These are phyloP conservation scores for Alternaria hordeiaustralica DNA, from an alignment of 2,329 filamentous ascomycete genomes.

Conservation along the genomic window DNA sequence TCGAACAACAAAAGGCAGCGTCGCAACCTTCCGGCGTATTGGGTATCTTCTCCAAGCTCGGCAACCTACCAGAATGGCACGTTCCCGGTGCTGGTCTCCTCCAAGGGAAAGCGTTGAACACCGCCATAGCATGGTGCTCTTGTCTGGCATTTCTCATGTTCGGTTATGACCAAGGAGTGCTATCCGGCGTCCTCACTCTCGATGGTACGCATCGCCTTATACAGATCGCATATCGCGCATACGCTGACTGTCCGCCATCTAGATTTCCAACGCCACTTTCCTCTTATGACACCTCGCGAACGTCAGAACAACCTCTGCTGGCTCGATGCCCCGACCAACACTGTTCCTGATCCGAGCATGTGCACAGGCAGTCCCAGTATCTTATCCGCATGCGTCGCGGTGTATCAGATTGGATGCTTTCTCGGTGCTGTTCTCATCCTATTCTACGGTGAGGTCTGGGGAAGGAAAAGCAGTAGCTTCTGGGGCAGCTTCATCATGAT, in stretches of 20 bases:
- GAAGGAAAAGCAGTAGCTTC: slow-evolving; percentile 48
- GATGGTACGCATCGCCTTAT: slow-evolving; percentile 32
- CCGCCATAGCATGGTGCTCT: slow-evolving; percentile 21
- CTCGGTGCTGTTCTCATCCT: slow-evolving; percentile 43
- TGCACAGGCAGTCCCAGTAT: slow-evolving; percentile 23
- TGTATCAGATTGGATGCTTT: slow-evolving; percentile 50
- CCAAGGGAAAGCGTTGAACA: slow-evolving; percentile 19
- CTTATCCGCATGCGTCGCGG: slow-evolving; percentile 20
- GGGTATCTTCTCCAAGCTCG: slow-evolving; percentile 15
- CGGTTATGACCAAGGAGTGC: slow-evolving; percentile 71
- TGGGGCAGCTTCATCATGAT: slow-evolving; percentile 24
- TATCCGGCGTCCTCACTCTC: slow-evolving; percentile 70
- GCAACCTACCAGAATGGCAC: slow-evolving; percentile 23
- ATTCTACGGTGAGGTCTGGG: slow-evolving; percentile 63
- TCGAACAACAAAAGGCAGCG: slow-evolving; percentile 6
- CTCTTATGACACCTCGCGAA: slow-evolving; percentile 22
- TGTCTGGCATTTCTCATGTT: slow-evolving; percentile 49
- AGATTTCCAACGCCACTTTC: slow-evolving; percentile 56
- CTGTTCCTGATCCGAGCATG: slow-evolving; percentile 11
- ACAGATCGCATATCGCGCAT: too few relatives aligned
- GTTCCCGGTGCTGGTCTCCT: slow-evolving; percentile 20
- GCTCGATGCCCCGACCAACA: slow-evolving; percentile 16
- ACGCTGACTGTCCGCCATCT: not conserved
- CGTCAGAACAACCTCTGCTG: slow-evolving; percentile 20
- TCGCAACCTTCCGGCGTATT: not conserved